Conservation (phyloP, 441 rosid genomes). For the Mallotus japonicus region DNA sequence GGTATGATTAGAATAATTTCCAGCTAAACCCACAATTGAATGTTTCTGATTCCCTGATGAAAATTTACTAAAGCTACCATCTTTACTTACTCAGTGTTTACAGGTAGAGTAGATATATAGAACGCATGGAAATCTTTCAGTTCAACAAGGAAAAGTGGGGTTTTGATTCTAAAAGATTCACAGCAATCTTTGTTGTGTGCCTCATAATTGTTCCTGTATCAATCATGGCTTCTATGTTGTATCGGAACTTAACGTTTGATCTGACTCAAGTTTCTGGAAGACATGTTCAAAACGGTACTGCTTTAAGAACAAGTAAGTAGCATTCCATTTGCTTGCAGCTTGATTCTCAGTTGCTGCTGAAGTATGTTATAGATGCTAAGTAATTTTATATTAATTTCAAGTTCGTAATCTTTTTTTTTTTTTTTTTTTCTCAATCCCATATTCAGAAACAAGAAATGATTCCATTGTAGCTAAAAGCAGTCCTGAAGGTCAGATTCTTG, state of each 20-base stretch:
- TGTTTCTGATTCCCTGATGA: no score
- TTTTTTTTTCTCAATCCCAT: background rate
- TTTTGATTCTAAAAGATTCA: slow-evolving; percentile 12
- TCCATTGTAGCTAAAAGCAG: background rate
- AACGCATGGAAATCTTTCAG: slow-evolving; percentile 17
- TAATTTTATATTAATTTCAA: background rate
- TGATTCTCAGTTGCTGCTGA: no score
- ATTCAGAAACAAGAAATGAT: slow-evolving; percentile 6
- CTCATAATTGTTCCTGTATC: slow-evolving; percentile 17
- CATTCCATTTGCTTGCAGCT: background rate
- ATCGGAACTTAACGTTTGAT: slow-evolving; percentile 1
- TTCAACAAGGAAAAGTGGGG: slow-evolving; percentile 7
- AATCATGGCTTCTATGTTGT: background rate
- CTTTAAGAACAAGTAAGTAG: slow-evolving; percentile 7
- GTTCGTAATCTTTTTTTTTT: background rate
- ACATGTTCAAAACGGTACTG: background rate
- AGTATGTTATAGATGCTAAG: no score
- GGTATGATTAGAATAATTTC: no score
- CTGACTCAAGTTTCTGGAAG: background rate
- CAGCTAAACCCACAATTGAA: no score
- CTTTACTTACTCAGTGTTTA: background rate
- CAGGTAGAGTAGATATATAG: background rate
- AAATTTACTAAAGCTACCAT: background rate
- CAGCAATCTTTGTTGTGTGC: slow-evolving; percentile 7
- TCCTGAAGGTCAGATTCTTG: background rate